Conservation (phyloP, 2,329 filamentous ascomycete genomes). For the Penicillium sp. region DNA sequence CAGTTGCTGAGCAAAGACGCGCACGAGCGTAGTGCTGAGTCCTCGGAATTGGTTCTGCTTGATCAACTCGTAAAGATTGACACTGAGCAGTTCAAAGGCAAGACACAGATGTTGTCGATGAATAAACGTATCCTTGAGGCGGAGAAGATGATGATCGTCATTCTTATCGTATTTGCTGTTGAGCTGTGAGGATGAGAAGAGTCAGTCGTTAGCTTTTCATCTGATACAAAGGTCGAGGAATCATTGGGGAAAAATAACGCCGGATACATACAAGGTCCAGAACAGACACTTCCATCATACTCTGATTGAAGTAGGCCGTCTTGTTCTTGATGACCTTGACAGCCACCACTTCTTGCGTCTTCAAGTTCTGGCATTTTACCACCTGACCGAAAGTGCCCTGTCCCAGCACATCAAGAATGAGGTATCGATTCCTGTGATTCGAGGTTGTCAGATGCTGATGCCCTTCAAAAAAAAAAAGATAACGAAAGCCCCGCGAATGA, state of each 20-base stretch:
- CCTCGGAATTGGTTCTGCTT: conserved; percentile 99
- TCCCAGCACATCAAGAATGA: conserved; percentile 92
- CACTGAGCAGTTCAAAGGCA: conserved; percentile 91
- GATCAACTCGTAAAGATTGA: conserved; percentile 97
- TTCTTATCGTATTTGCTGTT: conserved; percentile 99
- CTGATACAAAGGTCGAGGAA: neutral
- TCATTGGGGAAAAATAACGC: neutral
- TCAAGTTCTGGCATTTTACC: conserved; percentile 97
- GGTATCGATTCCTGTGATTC: conserved; percentile 70
- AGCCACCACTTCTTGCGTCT: conserved; percentile 95
- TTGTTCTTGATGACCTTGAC: conserved; percentile 99
- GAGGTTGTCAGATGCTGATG: neutral
- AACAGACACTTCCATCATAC: conserved; percentile 99
- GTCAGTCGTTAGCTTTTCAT: no score
- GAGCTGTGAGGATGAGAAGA: conserved; percentile 51
- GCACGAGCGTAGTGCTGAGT: conserved; percentile 89
- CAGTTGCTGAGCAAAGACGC: conserved; percentile 94
- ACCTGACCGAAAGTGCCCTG: conserved; percentile 98
- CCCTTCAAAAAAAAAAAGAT: no score
- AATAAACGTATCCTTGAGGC: conserved; percentile 96
- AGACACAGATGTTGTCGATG: conserved; percentile 94
- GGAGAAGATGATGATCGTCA: conserved; percentile 90
- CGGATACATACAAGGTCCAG: conserved; percentile 68
- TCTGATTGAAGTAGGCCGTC: conserved; percentile 98
- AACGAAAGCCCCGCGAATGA: conserved; percentile 1